These are phyloP conservation scores for Middelhovenomyces tepae DNA, from an alignment of 805 yeast genomes.

Conservation along the genomic window DNA sequence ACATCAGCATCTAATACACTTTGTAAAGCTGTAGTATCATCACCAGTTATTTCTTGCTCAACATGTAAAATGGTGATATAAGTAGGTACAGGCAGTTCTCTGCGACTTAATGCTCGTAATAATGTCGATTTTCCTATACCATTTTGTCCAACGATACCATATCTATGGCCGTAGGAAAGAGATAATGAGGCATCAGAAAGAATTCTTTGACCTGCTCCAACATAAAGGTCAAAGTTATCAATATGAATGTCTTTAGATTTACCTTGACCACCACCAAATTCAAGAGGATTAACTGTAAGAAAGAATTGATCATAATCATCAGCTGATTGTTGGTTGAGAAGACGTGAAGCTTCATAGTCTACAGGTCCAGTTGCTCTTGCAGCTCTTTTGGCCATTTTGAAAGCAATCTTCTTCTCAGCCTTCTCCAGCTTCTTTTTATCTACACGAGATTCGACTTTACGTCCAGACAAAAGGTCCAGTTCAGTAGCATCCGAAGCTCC, in stretches of 20 bases:
- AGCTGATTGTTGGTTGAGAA: slow-evolving; percentile 51
- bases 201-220: slow-evolving; percentile 92
- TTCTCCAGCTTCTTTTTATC: slow-evolving; percentile 95
- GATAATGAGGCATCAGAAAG: slow-evolving; percentile 81
- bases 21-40: slow-evolving; percentile 82
- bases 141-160: slow-evolving; percentile 96
- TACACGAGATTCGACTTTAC: slow-evolving; percentile 87
- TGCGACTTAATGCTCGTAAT: slow-evolving; percentile 79
- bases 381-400: slow-evolving; percentile 83
- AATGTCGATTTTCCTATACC: slow-evolving; percentile 99
- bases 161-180: slow-evolving; percentile 84
- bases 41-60: slow-evolving; percentile 95
- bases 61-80: slow-evolving; percentile 94
- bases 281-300: slow-evolving; percentile 90
- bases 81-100: slow-evolving; percentile 90
- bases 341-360: slow-evolving; percentile 68
- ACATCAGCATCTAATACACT: slow-evolving; percentile 99
- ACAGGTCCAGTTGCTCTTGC: slow-evolving; percentile 29
- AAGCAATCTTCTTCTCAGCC: slow-evolving; percentile 95
- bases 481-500: slow-evolving; percentile 76
- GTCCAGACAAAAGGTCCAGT: slow-evolving; percentile 76
- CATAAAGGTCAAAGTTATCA: slow-evolving; percentile 87
- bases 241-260: slow-evolving; percentile 94
- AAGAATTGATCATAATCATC: slow-evolving; percentile 91
- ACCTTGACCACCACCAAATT: slow-evolving; percentile 49